phyloP scores from a whole-genome alignment of 371 early-diverging fungal genomes.

The Dinochytrium kinnereticum region DNA sequence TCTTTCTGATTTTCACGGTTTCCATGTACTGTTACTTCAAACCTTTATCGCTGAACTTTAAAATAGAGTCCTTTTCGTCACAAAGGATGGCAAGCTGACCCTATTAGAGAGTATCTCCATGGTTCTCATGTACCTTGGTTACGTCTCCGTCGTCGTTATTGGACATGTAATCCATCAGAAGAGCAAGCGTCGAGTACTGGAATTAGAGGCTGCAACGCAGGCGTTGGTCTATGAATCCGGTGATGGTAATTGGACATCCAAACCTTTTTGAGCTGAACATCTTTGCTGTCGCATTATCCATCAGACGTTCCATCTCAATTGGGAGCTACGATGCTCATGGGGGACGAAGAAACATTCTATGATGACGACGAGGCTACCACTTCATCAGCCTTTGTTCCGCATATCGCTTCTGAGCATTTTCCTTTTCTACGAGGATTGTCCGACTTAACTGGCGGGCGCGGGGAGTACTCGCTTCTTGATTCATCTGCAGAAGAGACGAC shows the following conservation, averaged over 20 bases:
- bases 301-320: too few species aligned
- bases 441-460: not conserved
- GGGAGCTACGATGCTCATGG: too few species aligned
- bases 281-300: too few species aligned
- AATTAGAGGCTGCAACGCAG: not conserved
- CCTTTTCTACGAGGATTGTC: slow-evolving; percentile 23
- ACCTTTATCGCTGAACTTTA: not conserved
- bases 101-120: slow-evolving; percentile 26
- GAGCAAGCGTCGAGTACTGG: not conserved
- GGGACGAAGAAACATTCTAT: slow-evolving; percentile 20
- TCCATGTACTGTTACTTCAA: slow-evolving; percentile 17
- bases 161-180: slow-evolving; percentile 26
- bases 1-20: slow-evolving; percentile 32
- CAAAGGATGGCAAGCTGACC: slow-evolving; percentile 37
- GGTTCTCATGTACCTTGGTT: slow-evolving; percentile 40
- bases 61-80: slow-evolving; percentile 5
- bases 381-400: slow-evolving; percentile 27
- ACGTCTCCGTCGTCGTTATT: slow-evolving; percentile 45
- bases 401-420: slow-evolving; percentile 27
- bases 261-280: not conserved
- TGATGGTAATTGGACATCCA: slow-evolving; percentile 1
- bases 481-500: not conserved
- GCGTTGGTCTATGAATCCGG: not conserved
- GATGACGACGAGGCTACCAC: slow-evolving; percentile 6
- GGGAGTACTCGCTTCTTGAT: not conserved